Evolutionary conservation across 108 stramenopile species (phyloP), one percentile per base, ranked within the genome.

Genomic region (Skeletonema grethae): DNA sequence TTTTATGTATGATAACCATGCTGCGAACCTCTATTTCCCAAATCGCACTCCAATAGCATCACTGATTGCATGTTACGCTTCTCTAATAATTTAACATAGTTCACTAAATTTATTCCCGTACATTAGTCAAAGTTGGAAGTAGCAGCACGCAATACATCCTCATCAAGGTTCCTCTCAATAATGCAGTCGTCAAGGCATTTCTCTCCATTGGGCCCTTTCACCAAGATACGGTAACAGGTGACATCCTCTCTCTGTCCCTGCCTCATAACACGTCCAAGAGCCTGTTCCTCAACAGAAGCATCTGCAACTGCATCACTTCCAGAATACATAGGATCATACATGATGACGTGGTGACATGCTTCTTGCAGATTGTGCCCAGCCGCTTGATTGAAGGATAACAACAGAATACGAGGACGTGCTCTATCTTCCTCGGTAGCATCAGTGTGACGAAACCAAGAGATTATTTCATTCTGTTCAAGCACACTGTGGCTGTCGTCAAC

Each of bases 361-460:
- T 67, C 65, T 67, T 77, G 76, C 11, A 77, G 45, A 32, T 77
- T 77, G 72, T 73, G 72, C 8, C 76, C 76, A 20, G 76, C 76
- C 36, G 72, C 71, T 73, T 77, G 72, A 31, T 69, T 70, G 43
- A 73, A 77, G 18, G 76, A 73, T 31, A 77, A 67, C 50, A 77
- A 61, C 20, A 77, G 43, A 32, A 77, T 73, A 7, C 76, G 71
- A 38, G 76, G 76, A 43, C 76, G 71, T 38, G 30, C 53, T 64
- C 53, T 77, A 36, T 77, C 76, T 62, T 73, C 76, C 31, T 67
- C 76, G n/a, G 76, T 73, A 43, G 69, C 76, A 57, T 77, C 76
- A 24, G 32, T 61, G 30, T 73, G 71, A 39, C 72, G 71, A 48
- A 73, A 77, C 69, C 69, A 73, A 15, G 69, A 72, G 50, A 77